phyloP scores from a whole-genome alignment of 2,329 filamentous ascomycete species.

The Herpotrichia juniperi region DNA sequence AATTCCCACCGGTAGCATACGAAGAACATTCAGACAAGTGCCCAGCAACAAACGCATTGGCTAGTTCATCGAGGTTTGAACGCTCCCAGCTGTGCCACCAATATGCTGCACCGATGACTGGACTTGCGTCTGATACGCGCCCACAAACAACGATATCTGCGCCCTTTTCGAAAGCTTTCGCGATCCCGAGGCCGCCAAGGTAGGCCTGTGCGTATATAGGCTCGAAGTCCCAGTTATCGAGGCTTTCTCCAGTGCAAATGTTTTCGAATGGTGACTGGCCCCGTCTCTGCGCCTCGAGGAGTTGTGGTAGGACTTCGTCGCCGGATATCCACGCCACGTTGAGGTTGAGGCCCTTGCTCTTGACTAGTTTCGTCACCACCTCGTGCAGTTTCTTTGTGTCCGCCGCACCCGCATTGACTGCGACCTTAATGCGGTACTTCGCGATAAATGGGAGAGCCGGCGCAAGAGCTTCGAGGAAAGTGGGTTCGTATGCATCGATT shows the following conservation, averaged over 20 bases:
- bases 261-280: conserved; percentile 42
- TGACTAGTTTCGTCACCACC: conserved; percentile 31
- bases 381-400: conserved; percentile 36
- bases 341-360: conserved; percentile 26
- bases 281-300: conserved; percentile 43
- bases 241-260: conserved; percentile 47
- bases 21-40: conserved; percentile 53
- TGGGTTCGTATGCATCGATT: conserved; percentile 56
- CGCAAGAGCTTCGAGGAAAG: conserved; percentile 58
- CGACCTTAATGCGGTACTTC: conserved; percentile 39
- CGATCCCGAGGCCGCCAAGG: conserved; percentile 52
- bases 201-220: conserved; percentile 48
- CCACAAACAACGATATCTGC: conserved; percentile 54
- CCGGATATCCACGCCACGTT: conserved; percentile 53
- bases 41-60: conserved; percentile 52
- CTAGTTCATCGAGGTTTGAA: conserved; percentile 47
- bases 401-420: conserved; percentile 41
- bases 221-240: conserved; percentile 44
- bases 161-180: conserved; percentile 47
- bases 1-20: conserved; percentile 53
- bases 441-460: conserved; percentile 45
- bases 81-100: conserved; percentile 55
- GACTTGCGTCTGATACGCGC: conserved; percentile 51
- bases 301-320: conserved; percentile 43
- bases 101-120: conserved; percentile 50